A percentile compares a stretch with the other conserved stretches of the same genome.
Evolutionary conservation across 1,284 basidiomycete genomes (phyloP).

Genomic region (Ceratobasidium sp.): DNA sequence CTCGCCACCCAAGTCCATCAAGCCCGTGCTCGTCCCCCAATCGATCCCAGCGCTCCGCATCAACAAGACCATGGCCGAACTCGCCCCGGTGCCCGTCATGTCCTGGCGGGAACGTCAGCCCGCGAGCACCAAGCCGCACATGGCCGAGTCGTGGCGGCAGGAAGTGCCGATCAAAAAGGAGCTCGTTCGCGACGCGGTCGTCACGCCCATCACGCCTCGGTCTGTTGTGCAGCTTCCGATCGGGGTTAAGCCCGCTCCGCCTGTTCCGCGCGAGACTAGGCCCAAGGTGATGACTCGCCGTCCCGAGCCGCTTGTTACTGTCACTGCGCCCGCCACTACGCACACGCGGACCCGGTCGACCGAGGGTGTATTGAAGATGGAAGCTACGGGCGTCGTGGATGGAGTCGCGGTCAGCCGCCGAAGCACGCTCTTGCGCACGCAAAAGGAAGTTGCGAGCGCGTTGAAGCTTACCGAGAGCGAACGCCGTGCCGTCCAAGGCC

Average conservation of each 20-base stretch:
- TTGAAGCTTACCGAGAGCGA: conserved; percentile 31
- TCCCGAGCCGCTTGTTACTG: background rate
- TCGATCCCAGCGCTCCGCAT: conserved; percentile 34
- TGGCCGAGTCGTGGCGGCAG: background rate
- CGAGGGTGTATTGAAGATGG: background rate
- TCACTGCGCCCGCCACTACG: no score
- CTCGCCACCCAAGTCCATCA: conserved; percentile 28
- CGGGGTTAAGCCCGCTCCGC: background rate
- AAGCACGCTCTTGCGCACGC: background rate
- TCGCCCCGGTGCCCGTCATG: conserved; percentile 32
- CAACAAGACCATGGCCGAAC: conserved; percentile 1
- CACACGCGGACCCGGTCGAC: background rate
- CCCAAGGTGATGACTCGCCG: conserved; percentile 10
- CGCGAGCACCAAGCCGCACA: background rate
- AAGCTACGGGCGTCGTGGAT: background rate
- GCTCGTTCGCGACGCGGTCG: background rate
- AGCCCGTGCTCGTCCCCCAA: conserved; percentile 26
- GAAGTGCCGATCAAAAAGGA: conserved; percentile 1
- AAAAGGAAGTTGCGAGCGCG: conserved; percentile 5
- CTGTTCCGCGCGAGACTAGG: conserved; percentile 11
- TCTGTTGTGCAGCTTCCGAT: conserved; percentile 4
- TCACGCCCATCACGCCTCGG: background rate
- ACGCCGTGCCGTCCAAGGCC: conserved; percentile 36
- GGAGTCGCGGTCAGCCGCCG: background rate
- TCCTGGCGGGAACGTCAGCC: conserved; percentile 27